Conservation (phyloP, 2,329 filamentous ascomycete genomes). For the Xylogone sp. region DNA sequence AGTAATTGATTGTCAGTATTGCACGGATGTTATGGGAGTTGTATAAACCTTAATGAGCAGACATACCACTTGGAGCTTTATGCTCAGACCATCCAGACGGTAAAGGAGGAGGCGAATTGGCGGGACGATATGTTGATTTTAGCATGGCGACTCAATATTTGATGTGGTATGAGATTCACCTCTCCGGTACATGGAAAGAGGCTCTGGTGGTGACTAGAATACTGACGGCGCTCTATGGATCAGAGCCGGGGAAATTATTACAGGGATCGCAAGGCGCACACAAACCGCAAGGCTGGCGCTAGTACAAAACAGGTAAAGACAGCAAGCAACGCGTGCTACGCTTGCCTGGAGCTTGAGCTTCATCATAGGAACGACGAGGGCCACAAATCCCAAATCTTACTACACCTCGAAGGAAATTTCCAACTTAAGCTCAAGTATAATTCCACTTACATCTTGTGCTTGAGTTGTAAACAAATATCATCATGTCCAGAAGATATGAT, state of each 20-base stretch:
- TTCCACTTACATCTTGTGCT: slow-evolving; percentile 1
- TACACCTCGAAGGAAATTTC: not conserved
- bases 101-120: slow-evolving; percentile 51
- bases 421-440: not conserved
- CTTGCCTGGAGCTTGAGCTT: slow-evolving; percentile 22
- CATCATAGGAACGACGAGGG: not conserved
- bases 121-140: slow-evolving; percentile 71
- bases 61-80: slow-evolving; percentile 70
- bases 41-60: not conserved
- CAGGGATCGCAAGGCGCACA: not conserved
- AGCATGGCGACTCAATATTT: slow-evolving; percentile 65
- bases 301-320: not conserved
- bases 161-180: not conserved
- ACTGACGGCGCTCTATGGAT: not conserved
- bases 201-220: not conserved
- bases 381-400: not conserved
- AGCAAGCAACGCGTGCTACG: slow-evolving; percentile 18
- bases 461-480: slow-evolving; percentile 5
- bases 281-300: not conserved
- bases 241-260: not conserved
- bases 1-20: slow-evolving; percentile 9
- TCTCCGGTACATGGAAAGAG: not conserved
- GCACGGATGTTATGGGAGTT: slow-evolving; percentile 2
- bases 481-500: slow-evolving; percentile 96
- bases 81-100: slow-evolving; percentile 90